These are phyloP conservation scores for Steccherinum ochraceum DNA, from an alignment of 768 basidiomycete species.

Conservation along the genomic window DNA sequence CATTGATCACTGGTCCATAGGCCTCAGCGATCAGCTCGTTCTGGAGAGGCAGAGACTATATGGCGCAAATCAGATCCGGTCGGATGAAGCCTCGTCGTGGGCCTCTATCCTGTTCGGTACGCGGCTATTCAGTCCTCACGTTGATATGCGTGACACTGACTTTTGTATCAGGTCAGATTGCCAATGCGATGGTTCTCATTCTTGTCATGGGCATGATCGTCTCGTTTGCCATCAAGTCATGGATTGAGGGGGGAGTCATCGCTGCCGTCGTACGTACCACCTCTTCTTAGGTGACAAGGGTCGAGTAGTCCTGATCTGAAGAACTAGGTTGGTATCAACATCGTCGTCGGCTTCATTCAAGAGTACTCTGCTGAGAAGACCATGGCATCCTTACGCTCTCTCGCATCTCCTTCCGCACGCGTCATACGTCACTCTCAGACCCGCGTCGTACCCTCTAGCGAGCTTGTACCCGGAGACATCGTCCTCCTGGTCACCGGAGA, in stretches of 20 bases:
- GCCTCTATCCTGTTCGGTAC: too few species aligned
- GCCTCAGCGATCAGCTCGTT: too few species aligned
- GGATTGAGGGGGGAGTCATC: slow-evolving; percentile 45
- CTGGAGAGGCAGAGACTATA: too few species aligned
- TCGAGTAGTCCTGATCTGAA: background rate
- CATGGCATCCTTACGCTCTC: slow-evolving; percentile 42
- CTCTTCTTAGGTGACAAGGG: too few species aligned
- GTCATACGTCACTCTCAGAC: slow-evolving; percentile 38
- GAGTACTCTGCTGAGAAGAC: slow-evolving; percentile 45
- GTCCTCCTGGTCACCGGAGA: slow-evolving; percentile 35
- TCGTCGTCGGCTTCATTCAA: slow-evolving; percentile 38
- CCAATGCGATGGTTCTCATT: slow-evolving; percentile 34
- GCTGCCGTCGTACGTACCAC: too few species aligned
- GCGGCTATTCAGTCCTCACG: too few species aligned
- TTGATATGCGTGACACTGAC: too few species aligned
- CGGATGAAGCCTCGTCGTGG: too few species aligned
- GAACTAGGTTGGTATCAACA: slow-evolving; percentile 37
- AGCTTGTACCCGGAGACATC: slow-evolving; percentile 37
- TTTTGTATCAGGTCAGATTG: too few species aligned
- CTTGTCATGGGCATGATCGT: slow-evolving; percentile 35
- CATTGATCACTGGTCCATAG: too few species aligned
- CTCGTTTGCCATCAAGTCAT: slow-evolving; percentile 50
- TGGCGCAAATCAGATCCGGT: too few species aligned
- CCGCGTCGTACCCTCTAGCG: slow-evolving; percentile 32
- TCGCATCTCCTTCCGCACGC: slow-evolving; percentile 40